phyloP scores from a whole-genome alignment of 129 eudicot genomes.

The Artemisia annua region DNA sequence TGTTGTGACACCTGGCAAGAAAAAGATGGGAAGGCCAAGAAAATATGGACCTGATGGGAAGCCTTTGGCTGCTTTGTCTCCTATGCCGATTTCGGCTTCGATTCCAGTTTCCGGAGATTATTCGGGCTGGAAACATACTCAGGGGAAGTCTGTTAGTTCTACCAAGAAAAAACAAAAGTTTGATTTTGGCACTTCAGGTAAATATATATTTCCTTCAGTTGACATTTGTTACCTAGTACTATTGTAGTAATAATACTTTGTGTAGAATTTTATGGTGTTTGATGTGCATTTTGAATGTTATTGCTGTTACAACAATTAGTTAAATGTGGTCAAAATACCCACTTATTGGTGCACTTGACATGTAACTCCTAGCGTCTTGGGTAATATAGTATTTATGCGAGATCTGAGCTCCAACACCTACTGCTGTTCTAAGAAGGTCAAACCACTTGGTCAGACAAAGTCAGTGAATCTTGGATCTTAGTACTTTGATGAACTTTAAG shows the following conservation, averaged over 20 bases:
- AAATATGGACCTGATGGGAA: constrained; percentile 65
- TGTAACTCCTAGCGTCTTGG: no score
- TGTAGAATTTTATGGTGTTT: no score
- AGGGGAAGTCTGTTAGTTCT: constrained; percentile 41
- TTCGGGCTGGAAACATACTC: constrained; percentile 61
- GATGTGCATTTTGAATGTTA: no score
- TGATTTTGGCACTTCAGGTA: constrained; percentile 59
- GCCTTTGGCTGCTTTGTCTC: constrained; percentile 57
- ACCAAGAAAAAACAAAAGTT: constrained; percentile 58
- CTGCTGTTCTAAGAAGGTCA: background rate
- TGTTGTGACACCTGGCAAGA: constrained; percentile 33
- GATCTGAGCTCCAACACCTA: no score
- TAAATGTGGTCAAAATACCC: no score
- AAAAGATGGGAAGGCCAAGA: constrained; percentile 91
- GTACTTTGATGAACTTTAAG: background rate
- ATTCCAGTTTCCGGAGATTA: constrained; percentile 82
- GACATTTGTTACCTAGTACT: no score
- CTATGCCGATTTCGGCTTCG: constrained; percentile 93
- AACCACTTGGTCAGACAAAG: background rate
- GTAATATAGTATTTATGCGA: no score
- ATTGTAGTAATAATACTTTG: no score
- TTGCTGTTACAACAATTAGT: no score
- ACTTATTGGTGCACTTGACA: no score
- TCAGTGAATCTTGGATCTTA: background rate
- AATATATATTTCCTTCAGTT: background rate